Percentiles rank a stretch among this genome's conserved stretches.
Evolutionary conservation across 2,329 filamentous ascomycete species (phyloP).

Genomic region (Neopestalotiopsis sp.): DNA sequence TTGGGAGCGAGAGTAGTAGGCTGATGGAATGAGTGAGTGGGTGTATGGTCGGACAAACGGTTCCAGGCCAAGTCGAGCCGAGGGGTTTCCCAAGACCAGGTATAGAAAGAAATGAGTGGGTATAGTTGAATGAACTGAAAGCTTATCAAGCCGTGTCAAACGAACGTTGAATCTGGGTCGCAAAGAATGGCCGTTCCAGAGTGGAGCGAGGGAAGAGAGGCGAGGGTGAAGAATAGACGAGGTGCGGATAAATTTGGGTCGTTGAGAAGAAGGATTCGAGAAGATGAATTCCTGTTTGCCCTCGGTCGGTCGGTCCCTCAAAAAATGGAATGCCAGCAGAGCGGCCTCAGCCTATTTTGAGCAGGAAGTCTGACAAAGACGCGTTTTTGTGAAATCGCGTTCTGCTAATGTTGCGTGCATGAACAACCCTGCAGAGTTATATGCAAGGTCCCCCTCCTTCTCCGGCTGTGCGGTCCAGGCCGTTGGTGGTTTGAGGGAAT

Average conservation of each 20-base stretch:
- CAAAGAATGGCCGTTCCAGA: constrained; percentile 6
- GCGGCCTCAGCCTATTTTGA: constrained; percentile 16
- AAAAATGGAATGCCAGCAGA: not conserved
- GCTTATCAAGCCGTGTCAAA: constrained; percentile 3
- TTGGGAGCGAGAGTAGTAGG: not conserved
- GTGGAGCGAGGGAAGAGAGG: not conserved
- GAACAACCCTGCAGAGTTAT: constrained; percentile 13
- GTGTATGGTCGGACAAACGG: not conserved
- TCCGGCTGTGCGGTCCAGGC: constrained; percentile 13
- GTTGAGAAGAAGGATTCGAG: constrained; percentile 4
- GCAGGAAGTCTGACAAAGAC: constrained; percentile 11
- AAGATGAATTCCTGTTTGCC: constrained; percentile 9
- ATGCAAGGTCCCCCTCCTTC: constrained; percentile 10
- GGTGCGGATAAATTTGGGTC: constrained; percentile 6
- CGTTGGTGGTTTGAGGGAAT: constrained; percentile 12
- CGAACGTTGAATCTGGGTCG: constrained; percentile 13
- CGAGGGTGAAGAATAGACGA: constrained; percentile 9
- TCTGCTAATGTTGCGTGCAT: constrained; percentile 17
- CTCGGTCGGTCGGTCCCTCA: not conserved
- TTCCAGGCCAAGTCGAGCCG: not conserved
- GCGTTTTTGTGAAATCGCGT: constrained; percentile 15
- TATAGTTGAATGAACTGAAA: not conserved
- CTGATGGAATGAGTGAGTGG: not conserved
- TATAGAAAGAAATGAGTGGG: constrained; percentile 13
- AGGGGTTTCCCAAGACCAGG: constrained; percentile 8